Base-by-base conservation (phyloP, 75 land plant genomes). In the Larix kaempferi region DNA sequence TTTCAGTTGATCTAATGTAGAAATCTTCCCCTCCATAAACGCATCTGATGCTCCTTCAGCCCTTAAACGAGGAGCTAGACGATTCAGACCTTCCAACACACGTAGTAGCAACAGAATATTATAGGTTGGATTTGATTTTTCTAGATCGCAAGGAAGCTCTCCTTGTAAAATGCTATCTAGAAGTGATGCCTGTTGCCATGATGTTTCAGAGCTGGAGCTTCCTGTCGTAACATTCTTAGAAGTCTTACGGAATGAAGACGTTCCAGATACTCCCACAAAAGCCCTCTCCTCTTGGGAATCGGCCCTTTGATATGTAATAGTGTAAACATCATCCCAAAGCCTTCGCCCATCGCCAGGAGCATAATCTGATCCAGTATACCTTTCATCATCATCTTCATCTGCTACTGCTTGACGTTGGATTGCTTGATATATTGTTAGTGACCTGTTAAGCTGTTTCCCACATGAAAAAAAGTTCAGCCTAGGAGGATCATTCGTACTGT, bases 31-130 rank as follows among this genome's bases (percentile, higher is more conserved):
- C 64, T 79, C 57, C 88, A 19, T 91, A 10, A 49, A 49, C 12
- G 54, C 99, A 71, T 86, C 88, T 58, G 91, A 87, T 86, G 90
- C 94, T 29, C 89, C 86, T 61, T 66, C 69, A 23, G 75, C 55
- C 54, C 85, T 82, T 41, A 98, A 63, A 60, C 89, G 83, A 27
- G 83, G 86, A 19, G 86, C 54, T 41, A 74, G 79, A 22, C 85
- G 81, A 79, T 95, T 98, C 55, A 98, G 73, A 12, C 80, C 86
- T 76, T 98, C 94, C 77, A 98, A 77, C 56, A 89, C 85, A 67
- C 83, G 87, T 1, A 98, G 86, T 73, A 98, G 78, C 73, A 84
- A 77, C 17, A 95, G 78, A 56, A 93, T 80, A 80, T 91, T 86
- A 82, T 88, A 82, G 2, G 87, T 86, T 52, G 92, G 72, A 74